Evolutionary conservation across 2,329 filamentous ascomycete genomes (phyloP), one percentile per base, ranked within the genome.

Genomic region (Elsinoe australis): DNA sequence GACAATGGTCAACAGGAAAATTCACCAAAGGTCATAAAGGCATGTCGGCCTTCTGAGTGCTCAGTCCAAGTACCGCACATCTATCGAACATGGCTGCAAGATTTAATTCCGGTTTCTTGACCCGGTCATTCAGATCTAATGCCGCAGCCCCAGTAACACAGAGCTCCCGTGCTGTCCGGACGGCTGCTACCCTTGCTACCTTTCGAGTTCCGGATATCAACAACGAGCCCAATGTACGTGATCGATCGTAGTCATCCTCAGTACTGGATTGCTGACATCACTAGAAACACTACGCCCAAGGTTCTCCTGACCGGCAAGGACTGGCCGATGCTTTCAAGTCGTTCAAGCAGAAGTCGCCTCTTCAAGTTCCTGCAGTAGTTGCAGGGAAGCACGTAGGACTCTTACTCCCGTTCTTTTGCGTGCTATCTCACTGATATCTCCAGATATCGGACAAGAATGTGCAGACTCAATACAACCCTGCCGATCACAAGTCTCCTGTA

Each of bases 191-290:
- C 5, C 73, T 94, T 54, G 89, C 88, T 42, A 76, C 80, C 52
- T 96, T 95, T 77, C 90, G 87, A 72, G 78, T 89, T 45, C 92
- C 92, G 42, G 81, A 81, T 54, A 79, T 95, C 58, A 73, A 79
- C 63, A 98, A 98, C 64, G 92, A 98, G 71, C 87, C 87, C n/a
- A 98, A 95, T 65, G 89, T 95, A 68, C 66, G 86, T 48, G n/a
- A n/a, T n/a, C 14, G 18, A 32, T 12, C 10, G 32, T 46, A 48
- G 47, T 21, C 33, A 34, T 21, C 12, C 50, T 46, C 10, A 32
- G 38, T 17, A 17, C 19, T 24, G 5, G 18, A 15, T 36, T 47
- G 12, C 48, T 53, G 8, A 45, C 14, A 5, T 5, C 5, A 12
- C 49, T 58, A 95, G 88, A 85, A 94, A 72, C 84, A 90, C 68